A percentile compares a stretch with the other conserved stretches of the same genome.
These are phyloP conservation scores for Telfairia occidentalis DNA, from an alignment of 331 rosid genomes.

Conservation along the genomic window DNA sequence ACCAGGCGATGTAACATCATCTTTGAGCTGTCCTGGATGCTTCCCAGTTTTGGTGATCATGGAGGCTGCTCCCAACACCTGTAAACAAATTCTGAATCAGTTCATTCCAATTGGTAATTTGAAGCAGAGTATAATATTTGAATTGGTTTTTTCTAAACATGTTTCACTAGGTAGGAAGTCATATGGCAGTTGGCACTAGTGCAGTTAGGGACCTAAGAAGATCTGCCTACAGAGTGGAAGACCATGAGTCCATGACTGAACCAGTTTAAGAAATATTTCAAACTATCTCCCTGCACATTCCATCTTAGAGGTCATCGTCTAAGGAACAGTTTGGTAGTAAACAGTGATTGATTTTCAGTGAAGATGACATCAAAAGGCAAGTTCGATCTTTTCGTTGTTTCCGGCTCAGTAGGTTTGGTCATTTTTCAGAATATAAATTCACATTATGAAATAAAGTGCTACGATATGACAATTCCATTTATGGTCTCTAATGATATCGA, in stretches of 20 bases:
- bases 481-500: neutral
- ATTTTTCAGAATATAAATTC: neutral
- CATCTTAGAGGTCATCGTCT: neutral
- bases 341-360: neutral
- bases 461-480: neutral
- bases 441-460: neutral
- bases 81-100: slow-evolving; percentile 7
- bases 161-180: neutral
- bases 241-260: neutral
- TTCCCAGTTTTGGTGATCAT: slow-evolving; percentile 57
- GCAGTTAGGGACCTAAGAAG: neutral
- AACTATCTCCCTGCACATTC: neutral
- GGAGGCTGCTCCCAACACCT: slow-evolving; percentile 94
- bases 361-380: neutral
- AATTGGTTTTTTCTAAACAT: neutral
- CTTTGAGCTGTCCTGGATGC: slow-evolving; percentile 95
- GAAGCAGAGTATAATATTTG: neutral
- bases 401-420: neutral
- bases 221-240: neutral
- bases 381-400: neutral
- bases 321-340: neutral
- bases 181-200: neutral
- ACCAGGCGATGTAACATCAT: slow-evolving; percentile 80
- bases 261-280: neutral
- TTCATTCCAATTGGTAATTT: neutral